A percentile compares a stretch with the other conserved stretches of the same genome.
These are phyloP conservation scores for Cruciata laevipes DNA, from an alignment of 257 asterid genomes.

Conservation along the genomic window DNA sequence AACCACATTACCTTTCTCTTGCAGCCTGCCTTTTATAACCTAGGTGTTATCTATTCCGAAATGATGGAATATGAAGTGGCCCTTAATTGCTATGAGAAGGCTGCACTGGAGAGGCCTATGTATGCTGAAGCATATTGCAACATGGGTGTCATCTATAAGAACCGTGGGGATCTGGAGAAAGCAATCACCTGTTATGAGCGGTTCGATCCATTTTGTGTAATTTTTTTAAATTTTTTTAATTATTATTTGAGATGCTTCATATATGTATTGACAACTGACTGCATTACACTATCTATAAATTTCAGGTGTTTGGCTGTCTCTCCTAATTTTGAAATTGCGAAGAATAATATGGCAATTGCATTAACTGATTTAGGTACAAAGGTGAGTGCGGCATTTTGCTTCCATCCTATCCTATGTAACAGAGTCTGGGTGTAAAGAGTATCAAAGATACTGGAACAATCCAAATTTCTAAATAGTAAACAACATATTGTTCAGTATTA, in stretches of 20 bases:
- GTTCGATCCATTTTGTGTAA: slow-evolving; percentile 25
- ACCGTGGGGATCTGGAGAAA: slow-evolving; percentile 95
- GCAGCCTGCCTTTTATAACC: slow-evolving; percentile 99
- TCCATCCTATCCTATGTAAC: slow-evolving; percentile 12
- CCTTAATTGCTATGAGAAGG: slow-evolving; percentile 87
- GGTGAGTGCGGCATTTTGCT: slow-evolving; percentile 32
- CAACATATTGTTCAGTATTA: background rate
- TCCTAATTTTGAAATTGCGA: slow-evolving; percentile 97
- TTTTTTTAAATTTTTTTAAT: slow-evolving; percentile 11
- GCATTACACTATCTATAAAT: slow-evolving; percentile 11
- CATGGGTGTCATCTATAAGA: slow-evolving; percentile 96
- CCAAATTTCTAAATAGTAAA: background rate
- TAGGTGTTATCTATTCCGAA: slow-evolving; percentile 96
- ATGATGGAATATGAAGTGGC: slow-evolving; percentile 99
- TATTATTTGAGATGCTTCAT: background rate
- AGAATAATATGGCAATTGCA: slow-evolving; percentile 99
- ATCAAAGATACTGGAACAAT: background rate
- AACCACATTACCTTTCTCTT: slow-evolving; percentile 12
- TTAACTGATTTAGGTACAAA: slow-evolving; percentile 98
- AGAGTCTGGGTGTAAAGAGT: slow-evolving; percentile 10
- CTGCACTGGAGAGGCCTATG: slow-evolving; percentile 95
- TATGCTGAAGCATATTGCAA: slow-evolving; percentile 99
- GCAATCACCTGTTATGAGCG: slow-evolving; percentile 97
- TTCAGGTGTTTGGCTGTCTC: slow-evolving; percentile 93
- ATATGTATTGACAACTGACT: slow-evolving; percentile 18